Percentiles rank a stretch among this genome's conserved stretches.
Conservation (phyloP, 2,329 filamentous ascomycete genomes). For the Hypocrella siamensis region DNA sequence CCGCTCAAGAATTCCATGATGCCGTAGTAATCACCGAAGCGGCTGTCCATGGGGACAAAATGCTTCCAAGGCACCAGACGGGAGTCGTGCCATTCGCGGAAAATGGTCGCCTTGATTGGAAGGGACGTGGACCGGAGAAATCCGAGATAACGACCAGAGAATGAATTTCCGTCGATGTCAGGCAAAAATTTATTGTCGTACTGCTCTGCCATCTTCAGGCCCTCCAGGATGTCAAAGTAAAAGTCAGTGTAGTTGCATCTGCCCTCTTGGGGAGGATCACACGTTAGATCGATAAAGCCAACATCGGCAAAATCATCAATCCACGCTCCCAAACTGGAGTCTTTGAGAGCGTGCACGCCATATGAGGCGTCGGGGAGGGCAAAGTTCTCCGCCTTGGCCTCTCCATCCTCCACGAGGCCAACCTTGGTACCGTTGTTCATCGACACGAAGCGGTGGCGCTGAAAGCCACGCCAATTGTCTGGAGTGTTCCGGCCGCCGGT, state of each 20-base stretch:
- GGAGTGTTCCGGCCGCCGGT: conserved; percentile 44
- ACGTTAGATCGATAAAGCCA: conserved; percentile 39
- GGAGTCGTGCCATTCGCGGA: conserved; percentile 67
- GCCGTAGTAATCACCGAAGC: conserved; percentile 55
- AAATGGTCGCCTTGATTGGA: conserved; percentile 65
- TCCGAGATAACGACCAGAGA: conserved; percentile 51
- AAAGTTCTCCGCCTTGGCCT: conserved; percentile 33
- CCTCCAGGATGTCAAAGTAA: conserved; percentile 23
- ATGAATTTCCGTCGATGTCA: conserved; percentile 63
- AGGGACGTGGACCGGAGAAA: conserved; percentile 56
- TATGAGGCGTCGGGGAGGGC: conserved; percentile 32
- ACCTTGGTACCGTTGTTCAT: conserved; percentile 56
- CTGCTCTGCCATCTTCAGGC: conserved; percentile 32
- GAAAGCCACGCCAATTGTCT: conserved; percentile 55
- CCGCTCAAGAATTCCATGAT: conserved; percentile 63
- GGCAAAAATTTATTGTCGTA: conserved; percentile 53
- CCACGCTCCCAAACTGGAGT: conserved; percentile 32
- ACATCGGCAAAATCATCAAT: conserved; percentile 32
- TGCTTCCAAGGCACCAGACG: conserved; percentile 64
- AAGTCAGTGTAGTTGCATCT: conserved; percentile 32
- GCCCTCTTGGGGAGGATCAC: conserved; percentile 19
- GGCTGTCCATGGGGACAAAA: conserved; percentile 66
- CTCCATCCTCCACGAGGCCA: conserved; percentile 26
- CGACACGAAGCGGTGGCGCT: conserved; percentile 58
- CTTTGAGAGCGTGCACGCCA: conserved; percentile 26